Evolutionary conservation across 768 basidiomycete species (phyloP).

Genomic region (Termitomyces sp.): DNA sequence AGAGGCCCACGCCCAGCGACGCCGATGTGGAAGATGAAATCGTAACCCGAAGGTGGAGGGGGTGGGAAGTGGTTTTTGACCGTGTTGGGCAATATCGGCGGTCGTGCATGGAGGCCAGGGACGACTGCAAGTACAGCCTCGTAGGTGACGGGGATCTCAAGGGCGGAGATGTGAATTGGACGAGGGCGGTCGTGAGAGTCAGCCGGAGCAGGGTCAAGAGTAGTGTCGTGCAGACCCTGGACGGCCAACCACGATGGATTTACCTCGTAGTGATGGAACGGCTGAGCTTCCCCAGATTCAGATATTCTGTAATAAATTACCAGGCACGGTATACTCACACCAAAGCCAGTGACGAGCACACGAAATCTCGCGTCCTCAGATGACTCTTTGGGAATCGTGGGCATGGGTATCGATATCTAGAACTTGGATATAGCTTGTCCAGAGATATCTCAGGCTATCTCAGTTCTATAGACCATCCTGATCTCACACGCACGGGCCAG

Average conservation of each 20-base stretch:
- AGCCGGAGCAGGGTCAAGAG: slow-evolving; percentile 31
- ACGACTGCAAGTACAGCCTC: slow-evolving; percentile 47
- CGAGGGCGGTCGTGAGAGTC: slow-evolving; percentile 17
- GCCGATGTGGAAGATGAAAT: slow-evolving; percentile 68
- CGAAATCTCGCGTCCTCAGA: slow-evolving; percentile 29
- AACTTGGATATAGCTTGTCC: neutral
- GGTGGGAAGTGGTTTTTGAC: slow-evolving; percentile 26
- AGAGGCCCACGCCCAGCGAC: slow-evolving; percentile 59
- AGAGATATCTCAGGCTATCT: neutral
- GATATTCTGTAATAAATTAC: slow-evolving; percentile 4
- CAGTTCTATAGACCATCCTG: neutral
- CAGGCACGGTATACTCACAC: slow-evolving; percentile 31
- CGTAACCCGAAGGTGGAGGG: slow-evolving; percentile 47
- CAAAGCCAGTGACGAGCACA: slow-evolving; percentile 49
- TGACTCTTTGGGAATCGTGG: slow-evolving; percentile 19
- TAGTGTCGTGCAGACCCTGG: slow-evolving; percentile 50
- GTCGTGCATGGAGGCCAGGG: slow-evolving; percentile 55
- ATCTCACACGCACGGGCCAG: slow-evolving; percentile 19
- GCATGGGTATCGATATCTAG: slow-evolving; percentile 20
- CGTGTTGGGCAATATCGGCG: slow-evolving; percentile 43
- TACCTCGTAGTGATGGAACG: slow-evolving; percentile 46
- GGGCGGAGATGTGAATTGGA: slow-evolving; percentile 53
- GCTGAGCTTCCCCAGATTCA: slow-evolving; percentile 29
- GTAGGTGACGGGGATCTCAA: slow-evolving; percentile 57
- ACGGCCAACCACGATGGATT: slow-evolving; percentile 77